phyloP scores from a whole-genome alignment of 495 filamentous ascomycete species.

The Penicillium chermesinum region DNA sequence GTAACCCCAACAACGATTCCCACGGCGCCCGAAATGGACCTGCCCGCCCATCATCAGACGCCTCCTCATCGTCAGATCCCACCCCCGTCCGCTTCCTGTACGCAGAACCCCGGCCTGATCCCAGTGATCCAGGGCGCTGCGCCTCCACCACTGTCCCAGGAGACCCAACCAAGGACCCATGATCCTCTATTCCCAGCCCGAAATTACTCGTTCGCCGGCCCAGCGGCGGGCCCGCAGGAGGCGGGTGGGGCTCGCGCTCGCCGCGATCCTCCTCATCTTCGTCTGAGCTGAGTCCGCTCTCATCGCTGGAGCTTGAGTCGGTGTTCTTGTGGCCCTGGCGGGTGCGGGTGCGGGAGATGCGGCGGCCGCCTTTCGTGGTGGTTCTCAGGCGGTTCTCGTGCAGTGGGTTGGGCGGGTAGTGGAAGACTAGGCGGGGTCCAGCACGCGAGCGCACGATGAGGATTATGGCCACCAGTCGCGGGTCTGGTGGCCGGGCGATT shows the following conservation, averaged over 20 bases:
- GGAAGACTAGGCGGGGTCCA: conserved; percentile 82
- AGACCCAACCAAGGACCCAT: conserved; percentile 23
- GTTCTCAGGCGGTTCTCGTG: conserved; percentile 37
- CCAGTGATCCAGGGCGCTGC: conserved; percentile 38
- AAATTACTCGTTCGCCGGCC: conserved; percentile 37
- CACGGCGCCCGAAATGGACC: conserved; percentile 54
- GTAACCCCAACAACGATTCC: conserved; percentile 74
- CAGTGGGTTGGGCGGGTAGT: conserved; percentile 70
- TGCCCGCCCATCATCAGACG: conserved; percentile 47
- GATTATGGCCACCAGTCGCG: conserved; percentile 70
- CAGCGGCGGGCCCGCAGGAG: conserved; percentile 18
- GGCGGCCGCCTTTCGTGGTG: conserved; percentile 31
- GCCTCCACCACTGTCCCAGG: conserved; percentile 25
- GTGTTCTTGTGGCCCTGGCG: conserved; percentile 30
- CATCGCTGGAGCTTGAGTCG: conserved; percentile 43
- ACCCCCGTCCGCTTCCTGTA: conserved; percentile 31
- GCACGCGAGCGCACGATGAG: conserved; percentile 76
- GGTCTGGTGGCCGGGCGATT: conserved; percentile 47
- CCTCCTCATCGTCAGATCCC: conserved; percentile 43
- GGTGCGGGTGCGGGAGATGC: conserved; percentile 29
- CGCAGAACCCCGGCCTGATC: conserved; percentile 35
- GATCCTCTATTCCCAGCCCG: conserved; percentile 32
- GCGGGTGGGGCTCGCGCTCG: conserved; percentile 7
- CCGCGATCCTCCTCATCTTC: conserved; percentile 47
- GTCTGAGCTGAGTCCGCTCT: conserved; percentile 42